Conservation (phyloP, 805 yeast genomes). For the Lipomyces yamanashiensis region DNA sequence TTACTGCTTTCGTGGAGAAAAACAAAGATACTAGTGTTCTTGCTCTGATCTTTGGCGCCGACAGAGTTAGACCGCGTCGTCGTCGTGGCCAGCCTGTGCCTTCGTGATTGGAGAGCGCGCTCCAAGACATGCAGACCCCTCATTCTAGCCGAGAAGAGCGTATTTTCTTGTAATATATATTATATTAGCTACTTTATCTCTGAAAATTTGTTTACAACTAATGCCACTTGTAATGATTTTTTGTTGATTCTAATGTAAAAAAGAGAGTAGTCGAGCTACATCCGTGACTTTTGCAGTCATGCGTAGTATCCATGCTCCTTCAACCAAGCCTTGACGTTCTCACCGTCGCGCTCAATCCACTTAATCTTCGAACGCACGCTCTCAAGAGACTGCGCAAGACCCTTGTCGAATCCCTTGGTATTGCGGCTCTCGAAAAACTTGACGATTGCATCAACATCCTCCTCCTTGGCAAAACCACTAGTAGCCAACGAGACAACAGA, state of each 20-base stretch:
- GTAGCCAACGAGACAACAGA: conserved; percentile 68
- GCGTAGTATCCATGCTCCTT: conserved; percentile 29
- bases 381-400: conserved; percentile 62
- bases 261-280: not conserved
- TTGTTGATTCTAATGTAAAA: too few species aligned
- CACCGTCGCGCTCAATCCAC: conserved; percentile 54
- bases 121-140: not conserved
- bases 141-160: not conserved
- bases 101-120: not conserved
- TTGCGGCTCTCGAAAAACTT: conserved; percentile 55
- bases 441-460: conserved; percentile 48
- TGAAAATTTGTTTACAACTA: not conserved
- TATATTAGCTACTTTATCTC: not conserved
- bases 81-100: conserved; percentile 12
- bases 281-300: conserved; percentile 17
- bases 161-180: not conserved
- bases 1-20: conserved; percentile 12
- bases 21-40: conserved; percentile 20
- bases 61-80: conserved; percentile 10
- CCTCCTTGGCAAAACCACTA: conserved; percentile 62
- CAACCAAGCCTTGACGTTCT: conserved; percentile 41
- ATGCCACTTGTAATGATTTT: not conserved
- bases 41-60: conserved; percentile 20
- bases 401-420: conserved; percentile 63
- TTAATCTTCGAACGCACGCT: conserved; percentile 54